Evolutionary conservation across 768 basidiomycete genomes (phyloP).

Genomic region (Neoboletus magnificus): DNA sequence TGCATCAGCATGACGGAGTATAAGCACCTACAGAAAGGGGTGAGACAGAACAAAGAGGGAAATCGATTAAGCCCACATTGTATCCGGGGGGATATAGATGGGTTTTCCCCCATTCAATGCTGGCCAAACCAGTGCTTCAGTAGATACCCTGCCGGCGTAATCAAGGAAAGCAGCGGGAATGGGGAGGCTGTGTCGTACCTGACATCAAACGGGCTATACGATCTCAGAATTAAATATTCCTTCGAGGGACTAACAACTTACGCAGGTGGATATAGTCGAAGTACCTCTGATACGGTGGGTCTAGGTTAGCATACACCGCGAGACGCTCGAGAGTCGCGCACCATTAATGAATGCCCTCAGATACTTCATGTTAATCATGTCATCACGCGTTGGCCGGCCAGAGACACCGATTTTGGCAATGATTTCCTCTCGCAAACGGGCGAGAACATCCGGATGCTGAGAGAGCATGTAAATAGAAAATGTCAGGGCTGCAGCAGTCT

Average conservation of each 20-base stretch:
- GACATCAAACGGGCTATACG: constrained; percentile 16
- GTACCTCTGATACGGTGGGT: constrained; percentile 22
- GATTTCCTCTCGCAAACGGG: too few relatives aligned
- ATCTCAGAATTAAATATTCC: neutral
- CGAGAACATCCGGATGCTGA: too few relatives aligned
- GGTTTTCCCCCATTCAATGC: constrained; percentile 37
- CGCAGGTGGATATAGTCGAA: constrained; percentile 32
- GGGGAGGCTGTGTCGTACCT: constrained; percentile 10
- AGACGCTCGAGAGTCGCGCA: constrained; percentile 18
- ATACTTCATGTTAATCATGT: constrained; percentile 61
- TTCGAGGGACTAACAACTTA: constrained; percentile 5
- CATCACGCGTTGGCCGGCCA: constrained; percentile 49
- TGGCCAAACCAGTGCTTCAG: constrained; percentile 20
- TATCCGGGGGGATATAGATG: constrained; percentile 48
- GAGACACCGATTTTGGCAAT: constrained; percentile 47
- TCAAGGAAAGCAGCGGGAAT: neutral
- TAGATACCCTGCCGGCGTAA: constrained; percentile 7
- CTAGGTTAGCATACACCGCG: neutral
- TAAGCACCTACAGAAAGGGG: neutral
- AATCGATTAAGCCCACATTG: constrained; percentile 14
- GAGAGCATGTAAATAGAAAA: constrained; percentile 40
- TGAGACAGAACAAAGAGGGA: neutral
- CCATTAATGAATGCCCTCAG: constrained; percentile 65
- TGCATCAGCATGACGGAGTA: constrained; percentile 34
- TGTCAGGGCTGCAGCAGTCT: constrained; percentile 36